Evolutionary conservation across 768 basidiomycete species (phyloP).

Genomic region (Tricholoma matsutake): DNA sequence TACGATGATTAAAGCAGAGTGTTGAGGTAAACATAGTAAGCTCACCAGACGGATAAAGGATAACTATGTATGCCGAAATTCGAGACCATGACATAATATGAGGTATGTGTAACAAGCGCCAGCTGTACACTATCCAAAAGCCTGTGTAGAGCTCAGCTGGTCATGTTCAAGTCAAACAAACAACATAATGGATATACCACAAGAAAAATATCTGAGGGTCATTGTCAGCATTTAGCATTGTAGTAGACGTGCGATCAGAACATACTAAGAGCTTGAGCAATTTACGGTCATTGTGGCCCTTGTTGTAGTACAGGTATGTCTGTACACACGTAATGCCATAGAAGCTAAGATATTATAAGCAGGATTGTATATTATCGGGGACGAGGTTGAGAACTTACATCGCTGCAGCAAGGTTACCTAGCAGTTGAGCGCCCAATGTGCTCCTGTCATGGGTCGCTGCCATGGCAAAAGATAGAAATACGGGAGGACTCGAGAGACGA

Average conservation of each 20-base stretch:
- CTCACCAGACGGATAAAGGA: not conserved
- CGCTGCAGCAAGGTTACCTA: no score
- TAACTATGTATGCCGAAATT: constrained; percentile 9
- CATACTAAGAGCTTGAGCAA: constrained; percentile 9
- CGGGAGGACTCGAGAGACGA: no score
- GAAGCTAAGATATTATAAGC: constrained; percentile 22
- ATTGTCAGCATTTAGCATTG: not conserved
- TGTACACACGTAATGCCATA: constrained; percentile 15
- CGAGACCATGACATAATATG: constrained; percentile 12
- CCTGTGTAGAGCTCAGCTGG: no score
- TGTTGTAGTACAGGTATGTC: constrained; percentile 9
- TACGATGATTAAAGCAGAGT: not conserved
- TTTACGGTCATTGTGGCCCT: not conserved
- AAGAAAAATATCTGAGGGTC: constrained; percentile 9
- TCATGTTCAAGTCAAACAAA: no score
- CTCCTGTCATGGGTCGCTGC: no score
- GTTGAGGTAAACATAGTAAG: not conserved
- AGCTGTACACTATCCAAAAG: constrained; percentile 12
- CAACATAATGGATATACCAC: constrained; percentile 1
- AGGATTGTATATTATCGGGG: no score
- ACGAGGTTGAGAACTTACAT: no score
- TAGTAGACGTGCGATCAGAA: not conserved
- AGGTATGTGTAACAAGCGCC: constrained; percentile 7
- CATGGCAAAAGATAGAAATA: no score
- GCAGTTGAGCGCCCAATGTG: no score